Percentiles rank a stretch among this genome's conserved stretches.
Conservation (phyloP, 192 early-diverging fungal species). For the Paraglomus occultum region DNA sequence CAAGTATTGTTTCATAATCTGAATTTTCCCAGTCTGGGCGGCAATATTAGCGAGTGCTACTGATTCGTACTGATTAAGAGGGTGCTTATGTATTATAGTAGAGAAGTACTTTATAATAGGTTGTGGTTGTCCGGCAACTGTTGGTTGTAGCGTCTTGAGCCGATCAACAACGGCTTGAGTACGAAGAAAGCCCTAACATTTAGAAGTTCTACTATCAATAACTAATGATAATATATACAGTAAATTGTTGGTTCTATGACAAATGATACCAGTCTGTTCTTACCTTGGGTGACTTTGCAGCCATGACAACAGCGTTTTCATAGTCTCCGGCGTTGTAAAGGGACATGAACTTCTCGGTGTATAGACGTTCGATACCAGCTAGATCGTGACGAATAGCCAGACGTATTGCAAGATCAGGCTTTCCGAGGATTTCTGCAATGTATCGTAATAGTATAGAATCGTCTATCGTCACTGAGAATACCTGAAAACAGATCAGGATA, state of each 20-base stretch:
- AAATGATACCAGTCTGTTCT: neutral
- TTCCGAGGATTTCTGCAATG: conserved; percentile 77
- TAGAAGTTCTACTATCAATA: neutral
- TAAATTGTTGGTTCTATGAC: neutral
- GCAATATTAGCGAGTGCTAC: conserved; percentile 92
- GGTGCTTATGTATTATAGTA: conserved; percentile 89
- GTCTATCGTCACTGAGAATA: conserved; percentile 91
- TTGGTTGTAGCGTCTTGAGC: conserved; percentile 77
- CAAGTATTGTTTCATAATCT: conserved; percentile 96
- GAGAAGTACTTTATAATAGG: conserved; percentile 99
- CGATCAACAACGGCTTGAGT: conserved; percentile 92
- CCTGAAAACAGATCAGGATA: conserved; percentile 44
- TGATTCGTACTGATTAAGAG: conserved; percentile 93
- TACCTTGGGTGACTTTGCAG: conserved; percentile 88
- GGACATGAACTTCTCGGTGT: conserved; percentile 88
- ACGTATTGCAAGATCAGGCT: conserved; percentile 86
- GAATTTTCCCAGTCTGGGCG: conserved; percentile 84
- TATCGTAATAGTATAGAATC: conserved; percentile 90
- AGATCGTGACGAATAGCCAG: conserved; percentile 88
- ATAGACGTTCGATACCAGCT: conserved; percentile 91
- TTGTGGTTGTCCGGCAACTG: conserved; percentile 73
- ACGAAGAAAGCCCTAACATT: conserved; percentile 80
- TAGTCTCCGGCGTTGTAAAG: conserved; percentile 75
- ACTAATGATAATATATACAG: neutral
- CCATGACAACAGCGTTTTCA: conserved; percentile 90